These are phyloP conservation scores for Heliamphora exappendiculata DNA, from an alignment of 148 eudicot species.

Conservation along the genomic window DNA sequence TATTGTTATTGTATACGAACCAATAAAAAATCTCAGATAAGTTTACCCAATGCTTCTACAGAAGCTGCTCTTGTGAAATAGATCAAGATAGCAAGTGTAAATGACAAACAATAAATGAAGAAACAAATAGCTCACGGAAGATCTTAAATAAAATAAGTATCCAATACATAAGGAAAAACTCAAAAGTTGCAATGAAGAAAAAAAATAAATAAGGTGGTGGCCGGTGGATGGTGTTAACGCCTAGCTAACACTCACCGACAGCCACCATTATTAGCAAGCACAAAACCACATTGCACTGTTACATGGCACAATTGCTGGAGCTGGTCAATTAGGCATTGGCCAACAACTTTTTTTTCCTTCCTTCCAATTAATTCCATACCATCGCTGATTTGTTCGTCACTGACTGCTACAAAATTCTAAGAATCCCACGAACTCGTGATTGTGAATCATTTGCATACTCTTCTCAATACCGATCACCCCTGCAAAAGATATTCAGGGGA, in stretches of 20 bases:
- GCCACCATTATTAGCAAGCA: background rate
- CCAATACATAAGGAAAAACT: background rate
- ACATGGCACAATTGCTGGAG: background rate
- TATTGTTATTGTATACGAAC: too few relatives aligned
- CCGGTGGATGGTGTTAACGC: constrained; percentile 24
- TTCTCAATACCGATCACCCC: constrained; percentile 72
- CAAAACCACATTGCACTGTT: background rate
- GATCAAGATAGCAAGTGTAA: background rate
- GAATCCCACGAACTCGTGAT: constrained; percentile 86
- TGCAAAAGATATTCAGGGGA: constrained; percentile 18
- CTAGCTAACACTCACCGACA: constrained; percentile 31
- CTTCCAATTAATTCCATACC: background rate
- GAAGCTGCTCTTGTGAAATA: too few relatives aligned
- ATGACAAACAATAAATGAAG: background rate
- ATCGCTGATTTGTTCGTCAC: constrained; percentile 8
- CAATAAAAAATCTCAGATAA: too few relatives aligned
- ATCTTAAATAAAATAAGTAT: background rate
- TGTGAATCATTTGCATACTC: constrained; percentile 57
- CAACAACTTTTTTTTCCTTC: constrained; percentile 14
- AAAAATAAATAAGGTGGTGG: background rate
- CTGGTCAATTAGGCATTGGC: constrained; percentile 42
- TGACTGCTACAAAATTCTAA: constrained; percentile 73
- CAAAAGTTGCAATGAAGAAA: background rate
- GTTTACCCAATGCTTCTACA: too few relatives aligned
- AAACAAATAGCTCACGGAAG: background rate